A percentile compares a stretch with the other conserved stretches of the same genome.
Conservation (phyloP, 345 rosid species). For the Citrus medica region DNA sequence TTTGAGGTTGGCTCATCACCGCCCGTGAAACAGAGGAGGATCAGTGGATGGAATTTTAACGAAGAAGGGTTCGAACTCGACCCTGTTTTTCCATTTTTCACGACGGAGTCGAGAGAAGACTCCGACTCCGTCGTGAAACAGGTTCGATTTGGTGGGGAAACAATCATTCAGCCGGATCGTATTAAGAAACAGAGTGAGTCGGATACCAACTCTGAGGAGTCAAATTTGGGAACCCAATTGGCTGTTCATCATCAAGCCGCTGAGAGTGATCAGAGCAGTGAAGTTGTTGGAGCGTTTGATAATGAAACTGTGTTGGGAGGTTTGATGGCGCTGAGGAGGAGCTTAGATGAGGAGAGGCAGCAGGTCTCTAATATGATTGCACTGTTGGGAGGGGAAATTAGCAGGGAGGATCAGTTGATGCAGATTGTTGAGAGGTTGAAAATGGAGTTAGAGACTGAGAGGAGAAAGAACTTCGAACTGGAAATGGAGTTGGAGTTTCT, state of each 20-base stretch:
- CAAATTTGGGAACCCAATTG: neutral
- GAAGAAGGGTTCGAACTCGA: constrained; percentile 69
- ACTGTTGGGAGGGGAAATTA: constrained; percentile 47
- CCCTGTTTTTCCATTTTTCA: constrained; percentile 68
- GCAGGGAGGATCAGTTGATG: constrained; percentile 48
- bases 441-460: constrained; percentile 53
- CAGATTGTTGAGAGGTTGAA: constrained; percentile 43
- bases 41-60: constrained; percentile 89
- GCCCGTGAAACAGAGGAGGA: constrained; percentile 58
- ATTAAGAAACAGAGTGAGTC: constrained; percentile 9
- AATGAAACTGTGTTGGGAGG: constrained; percentile 40
- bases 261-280: neutral
- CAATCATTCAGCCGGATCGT: neutral
- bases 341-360: constrained; percentile 70
- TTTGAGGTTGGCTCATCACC: neutral
- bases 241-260: neutral
- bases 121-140: constrained; percentile 15
- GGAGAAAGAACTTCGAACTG: constrained; percentile 36
- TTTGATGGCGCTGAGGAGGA: constrained; percentile 40
- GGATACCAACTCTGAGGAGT: neutral
- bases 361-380: constrained; percentile 44
- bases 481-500: constrained; percentile 45
- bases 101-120: constrained; percentile 18
- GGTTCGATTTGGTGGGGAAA: constrained; percentile 35
- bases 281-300: constrained; percentile 19